phyloP scores from a whole-genome alignment of 148 eudicot species.

The Selenicereus undatus region DNA sequence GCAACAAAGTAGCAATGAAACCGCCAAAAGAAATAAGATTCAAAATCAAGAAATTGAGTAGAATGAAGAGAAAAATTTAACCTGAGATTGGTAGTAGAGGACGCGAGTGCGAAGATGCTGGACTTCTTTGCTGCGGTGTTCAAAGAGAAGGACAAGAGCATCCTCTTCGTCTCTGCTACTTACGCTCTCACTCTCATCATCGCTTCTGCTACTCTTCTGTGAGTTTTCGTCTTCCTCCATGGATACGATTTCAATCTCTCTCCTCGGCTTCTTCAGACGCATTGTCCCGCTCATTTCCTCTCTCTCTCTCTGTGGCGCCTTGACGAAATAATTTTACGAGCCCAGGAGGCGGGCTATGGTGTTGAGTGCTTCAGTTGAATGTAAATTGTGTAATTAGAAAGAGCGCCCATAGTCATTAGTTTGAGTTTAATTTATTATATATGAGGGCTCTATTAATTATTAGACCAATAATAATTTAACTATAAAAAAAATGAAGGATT shows the following conservation, averaged over 20 bases:
- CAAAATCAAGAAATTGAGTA: background rate
- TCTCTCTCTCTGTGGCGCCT: conserved; percentile 6
- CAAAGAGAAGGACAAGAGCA: conserved; percentile 39
- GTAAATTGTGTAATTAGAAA: background rate
- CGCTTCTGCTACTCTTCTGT: background rate
- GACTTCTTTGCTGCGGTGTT: conserved; percentile 52
- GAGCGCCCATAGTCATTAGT: too few relatives aligned
- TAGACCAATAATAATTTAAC: too few relatives aligned
- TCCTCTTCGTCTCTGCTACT: conserved; percentile 34
- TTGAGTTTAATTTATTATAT: too few relatives aligned
- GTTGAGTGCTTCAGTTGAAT: background rate
- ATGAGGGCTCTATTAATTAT: too few relatives aligned
- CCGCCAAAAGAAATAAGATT: background rate
- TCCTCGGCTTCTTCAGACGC: background rate
- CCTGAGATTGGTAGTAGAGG: conserved; percentile 43
- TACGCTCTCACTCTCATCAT: background rate
- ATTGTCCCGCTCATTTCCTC: background rate
- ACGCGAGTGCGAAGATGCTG: conserved; percentile 43
- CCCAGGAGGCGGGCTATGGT: background rate
- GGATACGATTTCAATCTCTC: background rate
- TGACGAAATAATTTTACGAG: background rate
- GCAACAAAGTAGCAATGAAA: background rate
- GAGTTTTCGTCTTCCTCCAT: background rate
- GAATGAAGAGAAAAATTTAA: background rate
- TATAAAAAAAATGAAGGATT: too few relatives aligned